A percentile compares a stretch with the other conserved stretches of the same genome.
phyloP scores from a whole-genome alignment of 1,284 basidiomycete genomes.

The Chondrostereum purpureum region DNA sequence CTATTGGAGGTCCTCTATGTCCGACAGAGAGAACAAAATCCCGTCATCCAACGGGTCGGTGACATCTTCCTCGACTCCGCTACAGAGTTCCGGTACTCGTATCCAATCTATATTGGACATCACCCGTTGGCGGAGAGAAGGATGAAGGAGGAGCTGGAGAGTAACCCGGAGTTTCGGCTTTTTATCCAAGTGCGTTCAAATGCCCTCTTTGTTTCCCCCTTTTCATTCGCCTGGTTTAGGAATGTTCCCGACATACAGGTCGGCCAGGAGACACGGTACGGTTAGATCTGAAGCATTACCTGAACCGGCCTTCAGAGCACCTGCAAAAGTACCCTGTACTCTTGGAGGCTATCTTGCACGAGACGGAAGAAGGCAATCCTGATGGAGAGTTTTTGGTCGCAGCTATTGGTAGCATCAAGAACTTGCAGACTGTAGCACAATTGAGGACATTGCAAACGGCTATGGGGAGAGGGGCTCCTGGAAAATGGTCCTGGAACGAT shows the following conservation, averaged over 20 bases:
- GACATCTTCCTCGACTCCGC: constrained; percentile 61
- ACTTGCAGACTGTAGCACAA: constrained; percentile 70
- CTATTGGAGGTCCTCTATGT: constrained; percentile 84
- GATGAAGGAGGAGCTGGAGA: constrained; percentile 79
- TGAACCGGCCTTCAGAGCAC: constrained; percentile 83
- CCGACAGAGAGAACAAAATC: constrained; percentile 84
- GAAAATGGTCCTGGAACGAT: constrained; percentile 84
- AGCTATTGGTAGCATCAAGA: constrained; percentile 72
- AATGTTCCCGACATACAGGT: constrained; percentile 51
- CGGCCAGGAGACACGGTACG: constrained; percentile 35
- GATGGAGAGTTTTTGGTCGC: constrained; percentile 75
- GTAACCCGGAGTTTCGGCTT: constrained; percentile 75
- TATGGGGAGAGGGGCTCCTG: constrained; percentile 70
- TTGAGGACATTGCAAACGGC: constrained; percentile 82
- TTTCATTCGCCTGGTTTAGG: constrained; percentile 24
- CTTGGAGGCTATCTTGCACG: constrained; percentile 79
- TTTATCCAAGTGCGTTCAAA: constrained; percentile 73
- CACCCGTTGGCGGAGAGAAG: constrained; percentile 82
- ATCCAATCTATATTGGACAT: constrained; percentile 82
- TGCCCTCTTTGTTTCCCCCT: constrained; percentile 6
- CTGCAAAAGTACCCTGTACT: constrained; percentile 87
- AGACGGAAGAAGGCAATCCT: constrained; percentile 72
- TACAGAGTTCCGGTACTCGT: constrained; percentile 45
- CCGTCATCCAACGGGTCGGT: constrained; percentile 81
- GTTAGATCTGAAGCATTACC: constrained; percentile 83